Conservation (phyloP, 208 protist species). For the Trypanosoma vivax region DNA sequence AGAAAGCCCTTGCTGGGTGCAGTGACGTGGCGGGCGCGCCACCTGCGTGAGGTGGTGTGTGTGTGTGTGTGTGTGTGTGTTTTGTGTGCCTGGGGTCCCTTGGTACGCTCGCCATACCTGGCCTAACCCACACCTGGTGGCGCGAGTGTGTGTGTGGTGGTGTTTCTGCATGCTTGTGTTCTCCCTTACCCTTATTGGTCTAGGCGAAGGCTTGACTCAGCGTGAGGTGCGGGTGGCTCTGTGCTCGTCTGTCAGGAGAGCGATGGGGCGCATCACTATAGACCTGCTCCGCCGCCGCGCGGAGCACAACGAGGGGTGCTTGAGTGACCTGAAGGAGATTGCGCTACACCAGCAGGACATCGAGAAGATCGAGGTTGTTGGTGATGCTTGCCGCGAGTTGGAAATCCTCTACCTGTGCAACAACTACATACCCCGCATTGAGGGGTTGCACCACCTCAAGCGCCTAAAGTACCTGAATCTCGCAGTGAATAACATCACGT, state of each 20-base stretch:
- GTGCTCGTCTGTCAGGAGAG: not conserved
- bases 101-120: not conserved
- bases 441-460: constrained; percentile 93
- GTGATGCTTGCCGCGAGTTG: constrained; percentile 81
- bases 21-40: not conserved
- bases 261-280: constrained; percentile 85
- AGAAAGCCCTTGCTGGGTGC: constrained; percentile 25
- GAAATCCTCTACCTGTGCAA: constrained; percentile 96
- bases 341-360: constrained; percentile 96
- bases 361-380: constrained; percentile 86
- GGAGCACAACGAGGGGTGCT: constrained; percentile 95
- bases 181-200: constrained; percentile 4
- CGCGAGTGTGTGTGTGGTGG: not conserved
- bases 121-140: not conserved
- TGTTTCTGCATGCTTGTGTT: constrained; percentile 3
- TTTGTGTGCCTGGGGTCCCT: constrained; percentile 12
- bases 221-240: constrained; percentile 3
- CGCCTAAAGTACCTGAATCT: constrained; percentile 96
- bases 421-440: constrained; percentile 94
- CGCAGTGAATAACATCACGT: constrained; percentile 94
- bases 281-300: constrained; percentile 92
- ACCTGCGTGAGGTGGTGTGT: not conserved
- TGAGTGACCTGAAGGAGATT: constrained; percentile 93
- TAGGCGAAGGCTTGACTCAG: not conserved
- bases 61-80: constrained; percentile 1